Evolutionary conservation across 2,329 filamentous ascomycete genomes (phyloP).

Genomic region (Coniochaeta sp.): DNA sequence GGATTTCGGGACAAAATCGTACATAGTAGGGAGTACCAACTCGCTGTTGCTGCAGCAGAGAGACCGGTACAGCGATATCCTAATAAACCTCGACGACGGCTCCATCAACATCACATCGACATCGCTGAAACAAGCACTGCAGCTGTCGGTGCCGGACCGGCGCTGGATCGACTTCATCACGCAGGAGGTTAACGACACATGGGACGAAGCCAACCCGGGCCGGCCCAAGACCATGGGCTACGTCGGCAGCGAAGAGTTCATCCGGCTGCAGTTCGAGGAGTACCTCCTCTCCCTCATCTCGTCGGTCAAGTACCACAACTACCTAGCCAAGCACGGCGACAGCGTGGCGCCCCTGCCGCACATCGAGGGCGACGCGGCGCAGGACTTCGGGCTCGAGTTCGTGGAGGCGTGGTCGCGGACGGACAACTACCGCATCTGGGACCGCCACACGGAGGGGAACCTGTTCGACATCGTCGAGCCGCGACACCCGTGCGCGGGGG

Average conservation of each 20-base stretch:
- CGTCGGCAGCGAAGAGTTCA: constrained; percentile 93
- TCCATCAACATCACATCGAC: constrained; percentile 77
- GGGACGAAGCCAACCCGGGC: constrained; percentile 86
- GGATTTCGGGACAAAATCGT: constrained; percentile 91
- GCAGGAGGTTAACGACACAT: constrained; percentile 89
- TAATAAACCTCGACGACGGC: constrained; percentile 91
- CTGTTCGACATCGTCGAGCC: constrained; percentile 94
- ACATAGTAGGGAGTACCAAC: constrained; percentile 95
- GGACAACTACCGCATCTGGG: constrained; percentile 87
- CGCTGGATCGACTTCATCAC: constrained; percentile 96
- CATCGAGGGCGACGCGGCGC: constrained; percentile 74
- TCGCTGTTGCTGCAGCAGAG: constrained; percentile 88
- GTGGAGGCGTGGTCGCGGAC: constrained; percentile 82
- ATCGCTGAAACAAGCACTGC: constrained; percentile 66
- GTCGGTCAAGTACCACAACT: constrained; percentile 81
- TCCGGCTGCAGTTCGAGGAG: constrained; percentile 93
- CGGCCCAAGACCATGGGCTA: constrained; percentile 94
- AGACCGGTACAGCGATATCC: constrained; percentile 90
- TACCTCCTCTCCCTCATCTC: constrained; percentile 87
- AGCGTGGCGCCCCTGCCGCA: constrained; percentile 55
- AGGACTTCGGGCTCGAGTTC: constrained; percentile 79
- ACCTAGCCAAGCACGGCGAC: constrained; percentile 48
- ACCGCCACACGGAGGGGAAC: constrained; percentile 71
- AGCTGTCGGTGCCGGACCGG: constrained; percentile 78
- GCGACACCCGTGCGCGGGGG: constrained; percentile 86